Percentiles rank a stretch among this genome's conserved stretches.
Conservation (phyloP, 306 rosid genomes). For the Trifolium fragiferum region DNA sequence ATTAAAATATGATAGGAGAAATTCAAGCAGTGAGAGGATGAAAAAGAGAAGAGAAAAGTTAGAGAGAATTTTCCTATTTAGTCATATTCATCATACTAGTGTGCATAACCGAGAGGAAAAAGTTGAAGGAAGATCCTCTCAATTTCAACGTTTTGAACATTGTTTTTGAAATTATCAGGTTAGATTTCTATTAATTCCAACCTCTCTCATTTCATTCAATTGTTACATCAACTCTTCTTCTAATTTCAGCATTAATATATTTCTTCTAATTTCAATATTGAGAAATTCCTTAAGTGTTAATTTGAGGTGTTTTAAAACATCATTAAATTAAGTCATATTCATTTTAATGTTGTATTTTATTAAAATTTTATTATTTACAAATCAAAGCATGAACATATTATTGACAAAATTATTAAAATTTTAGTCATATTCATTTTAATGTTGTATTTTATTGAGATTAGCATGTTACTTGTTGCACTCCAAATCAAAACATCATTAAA, state of each 20-base stretch:
- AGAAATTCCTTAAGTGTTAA: no score
- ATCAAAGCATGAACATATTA: no score
- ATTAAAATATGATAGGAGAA: background rate
- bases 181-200: background rate
- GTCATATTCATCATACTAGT: slow-evolving; percentile 38
- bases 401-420: background rate
- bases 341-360: no score
- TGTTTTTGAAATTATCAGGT: slow-evolving; percentile 49
- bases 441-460: background rate
- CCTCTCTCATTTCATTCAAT: background rate
- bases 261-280: background rate
- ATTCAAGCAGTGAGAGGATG: slow-evolving; percentile 12
- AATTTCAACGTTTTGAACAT: slow-evolving; percentile 49
- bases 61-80: slow-evolving; percentile 37
- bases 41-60: slow-evolving; percentile 29
- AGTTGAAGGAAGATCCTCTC: slow-evolving; percentile 48
- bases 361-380: no score
- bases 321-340: no score
- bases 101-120: slow-evolving; percentile 48
- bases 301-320: no score
- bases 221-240: no score
- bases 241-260: no score
- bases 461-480: background rate
- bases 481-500: background rate
- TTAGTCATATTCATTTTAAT: background rate